Evolutionary conservation across 2,329 filamentous ascomycete genomes (phyloP).

Genomic region (Hyphodiscus sp.): DNA sequence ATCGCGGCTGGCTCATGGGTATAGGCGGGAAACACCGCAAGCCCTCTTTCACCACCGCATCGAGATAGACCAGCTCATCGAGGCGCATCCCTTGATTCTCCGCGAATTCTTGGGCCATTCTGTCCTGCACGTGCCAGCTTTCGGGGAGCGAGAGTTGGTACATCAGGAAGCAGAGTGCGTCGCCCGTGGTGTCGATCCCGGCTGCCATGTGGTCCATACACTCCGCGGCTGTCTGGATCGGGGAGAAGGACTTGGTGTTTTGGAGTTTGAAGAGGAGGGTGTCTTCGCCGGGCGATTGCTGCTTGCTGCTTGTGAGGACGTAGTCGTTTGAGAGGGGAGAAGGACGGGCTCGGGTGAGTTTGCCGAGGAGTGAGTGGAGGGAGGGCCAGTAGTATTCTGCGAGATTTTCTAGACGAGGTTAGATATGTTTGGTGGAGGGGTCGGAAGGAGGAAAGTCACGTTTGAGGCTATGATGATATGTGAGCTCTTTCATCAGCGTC

Average conservation of each 20-base stretch:
- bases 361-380: conserved; percentile 88
- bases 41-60: conserved; percentile 57
- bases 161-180: conserved; percentile 64
- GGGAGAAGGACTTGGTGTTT: conserved; percentile 40
- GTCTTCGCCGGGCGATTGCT: conserved; percentile 42
- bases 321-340: conserved; percentile 51
- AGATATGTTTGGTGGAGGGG: background rate
- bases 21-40: conserved; percentile 58
- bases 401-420: conserved; percentile 41
- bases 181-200: conserved; percentile 66
- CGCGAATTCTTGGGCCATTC: conserved; percentile 46
- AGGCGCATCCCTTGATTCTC: conserved; percentile 33
- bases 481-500: conserved; percentile 61
- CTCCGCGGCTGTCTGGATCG: conserved; percentile 51
- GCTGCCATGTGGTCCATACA: conserved; percentile 65
- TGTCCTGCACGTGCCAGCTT: conserved; percentile 44
- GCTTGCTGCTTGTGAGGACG: conserved; percentile 45
- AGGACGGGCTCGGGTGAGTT: conserved; percentile 51
- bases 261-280: conserved; percentile 54
- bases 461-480: conserved; percentile 60
- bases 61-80: conserved; percentile 51
- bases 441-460: conserved; percentile 36
- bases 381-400: conserved; percentile 67
- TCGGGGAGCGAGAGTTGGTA: conserved; percentile 60
- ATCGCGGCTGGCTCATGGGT: conserved; percentile 59